Evolutionary conservation across 768 basidiomycete genomes (phyloP).

Genomic region (Agaricus sinodeliciosus): DNA sequence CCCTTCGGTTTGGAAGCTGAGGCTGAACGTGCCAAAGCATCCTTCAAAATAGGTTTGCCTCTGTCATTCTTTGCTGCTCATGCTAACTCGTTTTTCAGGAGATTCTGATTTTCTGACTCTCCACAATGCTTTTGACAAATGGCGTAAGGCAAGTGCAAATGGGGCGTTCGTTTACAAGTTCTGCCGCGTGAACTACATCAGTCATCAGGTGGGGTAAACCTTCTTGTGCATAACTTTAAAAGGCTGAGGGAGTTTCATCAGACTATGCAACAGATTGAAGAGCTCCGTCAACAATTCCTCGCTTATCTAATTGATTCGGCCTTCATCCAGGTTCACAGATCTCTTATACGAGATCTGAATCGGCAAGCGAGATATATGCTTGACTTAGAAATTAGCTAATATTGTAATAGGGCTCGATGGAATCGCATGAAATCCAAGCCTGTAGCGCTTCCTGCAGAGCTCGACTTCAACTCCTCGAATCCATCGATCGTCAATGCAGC

Average conservation of each 20-base stretch:
- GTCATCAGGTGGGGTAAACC: conserved; percentile 57
- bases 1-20: conserved; percentile 85
- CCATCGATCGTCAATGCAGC: conserved; percentile 69
- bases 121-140: conserved; percentile 83
- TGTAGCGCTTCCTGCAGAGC: conserved; percentile 61
- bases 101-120: conserved; percentile 94
- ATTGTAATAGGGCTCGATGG: conserved; percentile 54
- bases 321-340: conserved; percentile 66
- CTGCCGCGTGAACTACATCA: conserved; percentile 74
- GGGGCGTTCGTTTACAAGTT: conserved; percentile 57
- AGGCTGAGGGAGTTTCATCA: conserved; percentile 20
- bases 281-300: conserved; percentile 86
- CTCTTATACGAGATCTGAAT: conserved; percentile 64
- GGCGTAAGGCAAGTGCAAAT: conserved; percentile 73
- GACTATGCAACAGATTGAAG: conserved; percentile 95
- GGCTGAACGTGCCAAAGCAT: conserved; percentile 76
- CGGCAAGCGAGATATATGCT: conserved; percentile 30
- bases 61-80: conserved; percentile 3
- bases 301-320: conserved; percentile 85
- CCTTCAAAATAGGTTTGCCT: conserved; percentile 66
- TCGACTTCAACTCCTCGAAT: conserved; percentile 66
- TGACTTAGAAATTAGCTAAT: neutral
- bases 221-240: neutral
- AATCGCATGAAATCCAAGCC: conserved; percentile 72
- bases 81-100: conserved; percentile 36